These are phyloP conservation scores for Niebla homalea DNA, from an alignment of 495 filamentous ascomycete species.

Conservation along the genomic window DNA sequence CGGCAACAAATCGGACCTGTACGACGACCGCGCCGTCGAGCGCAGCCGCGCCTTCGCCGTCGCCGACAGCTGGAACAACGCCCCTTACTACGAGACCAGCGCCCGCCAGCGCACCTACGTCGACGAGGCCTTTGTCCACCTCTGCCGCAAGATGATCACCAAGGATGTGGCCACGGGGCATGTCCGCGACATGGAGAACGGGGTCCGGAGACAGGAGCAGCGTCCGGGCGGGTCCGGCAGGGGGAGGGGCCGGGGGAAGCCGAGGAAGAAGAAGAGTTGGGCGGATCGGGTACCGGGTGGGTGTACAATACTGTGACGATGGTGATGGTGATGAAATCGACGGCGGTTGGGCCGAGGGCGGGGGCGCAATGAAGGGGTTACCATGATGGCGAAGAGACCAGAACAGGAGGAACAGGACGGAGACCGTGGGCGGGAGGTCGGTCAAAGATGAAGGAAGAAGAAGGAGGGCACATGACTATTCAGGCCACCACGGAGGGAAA, in stretches of 20 bases:
- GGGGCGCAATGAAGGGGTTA: no score
- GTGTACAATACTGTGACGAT: background rate
- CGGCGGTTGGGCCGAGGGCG: background rate
- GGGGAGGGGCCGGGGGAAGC: conserved; percentile 26
- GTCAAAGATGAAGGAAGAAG: no score
- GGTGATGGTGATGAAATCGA: background rate
- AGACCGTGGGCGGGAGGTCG: no score
- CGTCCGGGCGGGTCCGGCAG: conserved; percentile 5
- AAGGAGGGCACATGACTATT: no score
- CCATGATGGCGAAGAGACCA: no score
- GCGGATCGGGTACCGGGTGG: background rate
- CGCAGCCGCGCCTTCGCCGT: conserved; percentile 74
- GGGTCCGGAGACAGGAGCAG: background rate
- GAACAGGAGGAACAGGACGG: no score
- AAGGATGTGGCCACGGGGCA: conserved; percentile 43
- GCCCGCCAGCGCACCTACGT: conserved; percentile 80
- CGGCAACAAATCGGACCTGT: conserved; percentile 92
- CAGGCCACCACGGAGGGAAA: no score
- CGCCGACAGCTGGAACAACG: conserved; percentile 75
- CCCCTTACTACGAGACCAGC: conserved; percentile 90
- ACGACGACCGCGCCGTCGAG: conserved; percentile 77
- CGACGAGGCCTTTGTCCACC: conserved; percentile 86
- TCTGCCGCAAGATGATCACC: conserved; percentile 82
- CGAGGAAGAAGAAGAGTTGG: background rate
- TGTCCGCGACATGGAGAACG: conserved; percentile 29